phyloP scores from a whole-genome alignment of 108 stramenopile species.

The Skeletonema tropicum region DNA sequence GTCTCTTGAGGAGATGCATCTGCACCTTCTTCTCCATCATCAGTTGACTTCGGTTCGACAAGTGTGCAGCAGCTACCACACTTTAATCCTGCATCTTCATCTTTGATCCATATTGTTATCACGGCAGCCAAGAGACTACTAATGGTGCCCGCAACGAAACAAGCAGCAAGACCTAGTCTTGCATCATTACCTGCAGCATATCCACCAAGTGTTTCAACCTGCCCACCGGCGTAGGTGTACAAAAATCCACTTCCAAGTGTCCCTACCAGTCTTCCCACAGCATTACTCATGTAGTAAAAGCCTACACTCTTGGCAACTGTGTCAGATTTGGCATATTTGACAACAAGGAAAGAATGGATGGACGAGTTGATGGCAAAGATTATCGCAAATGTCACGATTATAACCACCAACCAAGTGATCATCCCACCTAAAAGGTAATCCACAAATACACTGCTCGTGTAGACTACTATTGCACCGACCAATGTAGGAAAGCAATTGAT shows the following conservation, averaged over 20 bases:
- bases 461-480: constrained; percentile 63
- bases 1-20: background rate
- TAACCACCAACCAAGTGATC: constrained; percentile 69
- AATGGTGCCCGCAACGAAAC: constrained; percentile 83
- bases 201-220: constrained; percentile 38
- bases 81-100: constrained; percentile 71
- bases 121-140: constrained; percentile 75
- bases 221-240: constrained; percentile 86
- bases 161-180: constrained; percentile 76
- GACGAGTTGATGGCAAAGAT: constrained; percentile 95
- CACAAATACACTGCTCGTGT: constrained; percentile 52
- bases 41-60: constrained; percentile 8
- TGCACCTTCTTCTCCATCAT: constrained; percentile 1
- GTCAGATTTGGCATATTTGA: constrained; percentile 91
- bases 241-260: constrained; percentile 90
- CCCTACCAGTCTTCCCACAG: constrained; percentile 88
- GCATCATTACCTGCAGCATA: constrained; percentile 71
- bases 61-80: constrained; percentile 68
- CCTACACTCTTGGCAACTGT: constrained; percentile 93
- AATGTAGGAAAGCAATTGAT: constrained; percentile 82
- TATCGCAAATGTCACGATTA: constrained; percentile 83
- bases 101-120: constrained; percentile 78
- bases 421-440: constrained; percentile 63
- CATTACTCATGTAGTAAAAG: constrained; percentile 97
- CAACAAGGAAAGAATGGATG: constrained; percentile 93